phyloP scores from a whole-genome alignment of 139 green algal species.

The Micromonas pusilla region DNA sequence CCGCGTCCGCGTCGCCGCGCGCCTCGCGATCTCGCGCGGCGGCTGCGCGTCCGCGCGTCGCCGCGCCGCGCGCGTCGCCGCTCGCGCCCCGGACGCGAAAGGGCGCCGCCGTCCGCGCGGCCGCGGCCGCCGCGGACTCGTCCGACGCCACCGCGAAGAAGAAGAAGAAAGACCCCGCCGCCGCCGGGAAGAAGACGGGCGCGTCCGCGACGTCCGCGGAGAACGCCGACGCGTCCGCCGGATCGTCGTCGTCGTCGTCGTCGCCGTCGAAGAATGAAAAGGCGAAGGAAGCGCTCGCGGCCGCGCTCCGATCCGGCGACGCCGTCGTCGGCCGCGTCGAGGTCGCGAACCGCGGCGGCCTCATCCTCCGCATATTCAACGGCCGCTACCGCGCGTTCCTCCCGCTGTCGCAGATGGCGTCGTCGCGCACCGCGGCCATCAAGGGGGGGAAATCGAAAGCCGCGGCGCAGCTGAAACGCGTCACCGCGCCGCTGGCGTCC shows the following conservation, averaged over 20 bases:
- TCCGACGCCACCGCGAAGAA: not conserved
- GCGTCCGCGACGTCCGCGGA: not conserved
- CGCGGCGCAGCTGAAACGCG: not conserved
- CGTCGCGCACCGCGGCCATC: not conserved
- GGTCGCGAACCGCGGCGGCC: conserved; percentile 13
- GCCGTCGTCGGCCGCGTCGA: not conserved
- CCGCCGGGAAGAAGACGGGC: not conserved
- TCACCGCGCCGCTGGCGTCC: not conserved
- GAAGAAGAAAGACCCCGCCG: too few relatives aligned
- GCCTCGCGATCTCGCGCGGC: too few relatives aligned
- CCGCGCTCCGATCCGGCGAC: not conserved
- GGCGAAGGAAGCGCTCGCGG: not conserved
- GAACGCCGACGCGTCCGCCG: not conserved
- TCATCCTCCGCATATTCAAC: not conserved
- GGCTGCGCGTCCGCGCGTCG: too few relatives aligned
- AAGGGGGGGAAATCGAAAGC: not conserved
- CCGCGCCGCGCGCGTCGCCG: too few relatives aligned
- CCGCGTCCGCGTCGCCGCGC: too few relatives aligned
- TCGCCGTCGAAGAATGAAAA: not conserved
- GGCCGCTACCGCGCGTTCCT: conserved; percentile 7
- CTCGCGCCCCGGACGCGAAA: too few relatives aligned
- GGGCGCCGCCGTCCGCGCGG: too few relatives aligned
- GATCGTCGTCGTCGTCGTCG: too few relatives aligned
- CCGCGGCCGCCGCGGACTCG: not conserved
- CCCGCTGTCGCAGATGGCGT: conserved; percentile 11